Conservation (phyloP, 2,329 filamentous ascomycete genomes). For the Penicillium sclerotiorum region DNA sequence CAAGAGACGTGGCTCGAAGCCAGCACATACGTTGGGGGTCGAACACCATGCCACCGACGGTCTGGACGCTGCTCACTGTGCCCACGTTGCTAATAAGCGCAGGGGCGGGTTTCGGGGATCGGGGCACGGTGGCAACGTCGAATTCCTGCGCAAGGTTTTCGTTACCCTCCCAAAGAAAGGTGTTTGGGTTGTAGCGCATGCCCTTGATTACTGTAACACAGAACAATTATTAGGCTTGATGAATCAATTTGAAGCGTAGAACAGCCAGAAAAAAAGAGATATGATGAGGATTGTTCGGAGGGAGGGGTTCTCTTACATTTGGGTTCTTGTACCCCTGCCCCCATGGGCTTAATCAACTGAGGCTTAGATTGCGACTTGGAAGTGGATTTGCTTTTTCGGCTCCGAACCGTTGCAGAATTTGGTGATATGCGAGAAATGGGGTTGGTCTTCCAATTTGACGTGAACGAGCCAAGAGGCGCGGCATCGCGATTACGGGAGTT, state of each 20-base stretch:
- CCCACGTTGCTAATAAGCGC: slow-evolving; percentile 92
- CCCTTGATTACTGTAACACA: slow-evolving; percentile 73
- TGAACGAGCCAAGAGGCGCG: slow-evolving; percentile 54
- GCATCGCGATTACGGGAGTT: slow-evolving; percentile 42
- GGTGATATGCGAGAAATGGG: slow-evolving; percentile 54
- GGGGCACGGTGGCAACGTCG: slow-evolving; percentile 56
- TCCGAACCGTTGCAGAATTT: slow-evolving; percentile 53
- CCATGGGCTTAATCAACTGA: slow-evolving; percentile 84
- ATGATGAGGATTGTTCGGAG: not conserved
- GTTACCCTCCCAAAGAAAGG: slow-evolving; percentile 93
- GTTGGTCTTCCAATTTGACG: slow-evolving; percentile 63
- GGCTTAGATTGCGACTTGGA: slow-evolving; percentile 62
- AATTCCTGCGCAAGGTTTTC: slow-evolving; percentile 81
- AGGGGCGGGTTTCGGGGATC: slow-evolving; percentile 48
- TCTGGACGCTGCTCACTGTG: slow-evolving; percentile 80
- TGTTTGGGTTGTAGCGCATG: slow-evolving; percentile 91
- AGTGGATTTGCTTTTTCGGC: slow-evolving; percentile 42
- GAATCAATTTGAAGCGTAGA: too few species aligned
- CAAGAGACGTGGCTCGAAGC: slow-evolving; percentile 72
- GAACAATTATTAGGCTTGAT: slow-evolving; percentile 20
- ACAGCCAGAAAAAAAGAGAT: not conserved
- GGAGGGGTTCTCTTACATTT: slow-evolving; percentile 65
- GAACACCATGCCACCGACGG: slow-evolving; percentile 98
- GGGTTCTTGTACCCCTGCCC: slow-evolving; percentile 69
- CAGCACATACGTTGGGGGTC: slow-evolving; percentile 97